Base-by-base conservation (phyloP, 2,329 filamentous ascomycete genomes). In the Amesomyces nigricolor region DNA sequence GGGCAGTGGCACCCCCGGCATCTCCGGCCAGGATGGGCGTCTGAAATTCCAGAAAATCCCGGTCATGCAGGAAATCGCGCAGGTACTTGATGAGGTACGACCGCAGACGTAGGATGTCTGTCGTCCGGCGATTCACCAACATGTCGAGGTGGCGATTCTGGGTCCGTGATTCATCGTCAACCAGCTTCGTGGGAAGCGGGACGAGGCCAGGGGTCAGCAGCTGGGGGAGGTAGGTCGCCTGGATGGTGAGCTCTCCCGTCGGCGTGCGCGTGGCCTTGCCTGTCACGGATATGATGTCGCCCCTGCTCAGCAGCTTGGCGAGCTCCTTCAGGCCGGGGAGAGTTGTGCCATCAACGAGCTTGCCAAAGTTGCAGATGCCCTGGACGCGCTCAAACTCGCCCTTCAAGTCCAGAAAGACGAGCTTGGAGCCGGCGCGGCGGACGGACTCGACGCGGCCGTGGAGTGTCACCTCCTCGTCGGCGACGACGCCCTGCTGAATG, bases 71-170 rank as follows among this genome's bases (percentile, higher is more conserved):
- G 68, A 87, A 89, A 50, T 82, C 78, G 37, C 90, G 84, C 61
- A 97, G 78, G 61, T 82, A 81, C 56, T 85, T 83, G 60, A 90
- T 85, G 57, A 97, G 81, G 38, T 83, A 75, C 0, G 90, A 85
- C 37, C 92, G 85, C 22, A 94, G 77, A 32, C 85, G 80, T 49
- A 97, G 74, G 1, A 85, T 82, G 65, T 94, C 84, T 11, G 83
- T 75, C 2, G 83, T 79, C 39, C 80, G 73, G 35, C 77, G 78
- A 68, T 92, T 88, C 54, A 92, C 85, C 30, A 96, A 79, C 70
- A 95, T 83, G 70, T 96, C 89, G 39, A 96, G 79, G 72, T 97
- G 91, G 19, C 90, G 89, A 62, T 87, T 83, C 59, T 87, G 82
- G 39, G 87, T 85, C 61, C 83, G 83, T 37, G 82, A 87, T 69